These are phyloP conservation scores for Nicotiana obtusifolia DNA, from an alignment of 257 asterid genomes.

Conservation along the genomic window DNA sequence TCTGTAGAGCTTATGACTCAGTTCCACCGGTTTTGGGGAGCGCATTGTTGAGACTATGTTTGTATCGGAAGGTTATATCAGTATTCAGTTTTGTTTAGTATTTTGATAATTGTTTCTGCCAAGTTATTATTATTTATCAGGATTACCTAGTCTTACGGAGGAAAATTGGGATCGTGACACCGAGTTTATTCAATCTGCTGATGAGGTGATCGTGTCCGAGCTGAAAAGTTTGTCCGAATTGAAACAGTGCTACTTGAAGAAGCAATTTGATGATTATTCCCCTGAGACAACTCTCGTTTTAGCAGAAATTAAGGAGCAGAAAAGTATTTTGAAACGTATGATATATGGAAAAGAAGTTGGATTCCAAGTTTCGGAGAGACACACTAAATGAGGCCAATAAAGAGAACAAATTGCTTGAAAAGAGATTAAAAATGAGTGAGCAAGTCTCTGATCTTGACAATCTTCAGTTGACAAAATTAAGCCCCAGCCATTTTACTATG, in stretches of 20 bases:
- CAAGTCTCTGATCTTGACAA: not conserved
- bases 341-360: too few species aligned
- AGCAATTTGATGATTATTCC: slow-evolving; percentile 34
- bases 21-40: too few species aligned
- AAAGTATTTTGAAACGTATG: slow-evolving; percentile 23
- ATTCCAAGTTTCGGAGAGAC: too few species aligned
- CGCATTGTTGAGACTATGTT: too few species aligned
- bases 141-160: too few species aligned
- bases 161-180: too few species aligned
- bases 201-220: slow-evolving; percentile 36
- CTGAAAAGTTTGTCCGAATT: slow-evolving; percentile 49
- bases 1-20: too few species aligned
- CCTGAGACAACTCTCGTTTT: slow-evolving; percentile 35
- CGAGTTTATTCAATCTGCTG: too few species aligned
- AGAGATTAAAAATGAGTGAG: slow-evolving; percentile 22
- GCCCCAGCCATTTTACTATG: slow-evolving; percentile 38
- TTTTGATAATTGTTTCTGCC: too few species aligned
- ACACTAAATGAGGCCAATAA: not conserved
- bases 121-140: too few species aligned
- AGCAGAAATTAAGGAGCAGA: slow-evolving; percentile 61
- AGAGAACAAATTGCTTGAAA: slow-evolving; percentile 53
- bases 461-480: slow-evolving; percentile 33
- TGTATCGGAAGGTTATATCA: too few species aligned
- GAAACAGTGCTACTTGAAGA: slow-evolving; percentile 49
- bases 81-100: too few species aligned